Percentiles rank a stretch among this genome's conserved stretches.
phyloP scores from a whole-genome alignment of 1,284 basidiomycete genomes.

The Spongispora temasekensis region DNA sequence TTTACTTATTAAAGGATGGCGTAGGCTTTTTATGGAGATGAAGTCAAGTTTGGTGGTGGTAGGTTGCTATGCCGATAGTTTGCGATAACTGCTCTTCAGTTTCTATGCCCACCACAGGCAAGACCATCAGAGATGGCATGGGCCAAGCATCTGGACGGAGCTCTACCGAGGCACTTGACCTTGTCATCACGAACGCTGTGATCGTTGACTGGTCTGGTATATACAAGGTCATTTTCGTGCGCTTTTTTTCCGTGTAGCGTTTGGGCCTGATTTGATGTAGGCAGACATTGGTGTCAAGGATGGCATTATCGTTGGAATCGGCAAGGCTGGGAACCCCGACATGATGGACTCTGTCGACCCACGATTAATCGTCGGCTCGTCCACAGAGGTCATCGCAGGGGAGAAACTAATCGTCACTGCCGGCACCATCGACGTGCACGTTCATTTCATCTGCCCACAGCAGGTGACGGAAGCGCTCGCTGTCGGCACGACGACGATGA shows the following conservation, averaged over 20 bases:
- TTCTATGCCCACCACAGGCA: slow-evolving; percentile 60
- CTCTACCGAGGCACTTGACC: slow-evolving; percentile 76
- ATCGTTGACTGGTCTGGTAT: slow-evolving; percentile 96
- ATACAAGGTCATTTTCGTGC: slow-evolving; percentile 92
- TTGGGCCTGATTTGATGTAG: slow-evolving; percentile 42
- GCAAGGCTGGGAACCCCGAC: slow-evolving; percentile 97
- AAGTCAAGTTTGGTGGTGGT: slow-evolving; percentile 98
- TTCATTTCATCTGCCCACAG: slow-evolving; percentile 95
- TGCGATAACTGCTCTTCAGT: slow-evolving; percentile 15
- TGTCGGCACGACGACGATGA: slow-evolving; percentile 81
- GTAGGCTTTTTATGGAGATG: slow-evolving; percentile 86
- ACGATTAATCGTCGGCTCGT: slow-evolving; percentile 80
- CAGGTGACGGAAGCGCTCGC: slow-evolving; percentile 77
- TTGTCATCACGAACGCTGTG: slow-evolving; percentile 94
- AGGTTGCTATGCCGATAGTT: slow-evolving; percentile 4
- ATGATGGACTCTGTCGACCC: slow-evolving; percentile 84
- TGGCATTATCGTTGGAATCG: slow-evolving; percentile 85
- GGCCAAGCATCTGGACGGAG: slow-evolving; percentile 85
- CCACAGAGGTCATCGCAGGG: slow-evolving; percentile 93
- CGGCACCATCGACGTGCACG: slow-evolving; percentile 90
- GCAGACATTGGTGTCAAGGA: slow-evolving; percentile 96
- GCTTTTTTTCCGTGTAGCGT: no score
- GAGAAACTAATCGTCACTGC: slow-evolving; percentile 95
- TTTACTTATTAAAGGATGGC: background rate
- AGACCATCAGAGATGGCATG: slow-evolving; percentile 95